A percentile compares a stretch with the other conserved stretches of the same genome.
Evolutionary conservation across 202 grass and related monocot species (phyloP).

Genomic region (Digitaria exilis): DNA sequence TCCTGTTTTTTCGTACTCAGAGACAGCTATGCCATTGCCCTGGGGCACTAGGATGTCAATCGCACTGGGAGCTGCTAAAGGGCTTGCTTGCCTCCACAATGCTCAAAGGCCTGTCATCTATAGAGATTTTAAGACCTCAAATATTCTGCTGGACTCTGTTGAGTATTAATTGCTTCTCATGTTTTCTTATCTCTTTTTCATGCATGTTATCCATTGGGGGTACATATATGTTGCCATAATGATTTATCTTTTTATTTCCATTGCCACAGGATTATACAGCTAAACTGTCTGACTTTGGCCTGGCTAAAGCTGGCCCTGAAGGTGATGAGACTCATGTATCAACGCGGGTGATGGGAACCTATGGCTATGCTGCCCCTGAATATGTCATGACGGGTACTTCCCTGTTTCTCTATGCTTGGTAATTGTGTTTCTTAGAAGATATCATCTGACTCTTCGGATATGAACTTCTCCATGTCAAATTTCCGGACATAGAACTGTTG

Average conservation of each 20-base stretch:
- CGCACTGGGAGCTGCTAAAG: constrained; percentile 95
- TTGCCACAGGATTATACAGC: constrained; percentile 86
- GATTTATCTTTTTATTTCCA: constrained; percentile 37
- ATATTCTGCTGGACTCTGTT: constrained; percentile 99
- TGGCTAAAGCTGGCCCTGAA: constrained; percentile 96
- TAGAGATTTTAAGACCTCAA: constrained; percentile 99
- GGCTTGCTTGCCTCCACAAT: constrained; percentile 92
- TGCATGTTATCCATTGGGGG: not conserved
- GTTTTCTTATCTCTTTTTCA: constrained; percentile 13
- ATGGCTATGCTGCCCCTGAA: constrained; percentile 97
- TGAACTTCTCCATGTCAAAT: constrained; percentile 8
- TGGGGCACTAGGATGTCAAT: constrained; percentile 99
- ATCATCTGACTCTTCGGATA: not conserved
- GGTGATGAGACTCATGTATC: constrained; percentile 98
- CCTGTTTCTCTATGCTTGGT: constrained; percentile 13
- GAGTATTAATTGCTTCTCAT: constrained; percentile 47
- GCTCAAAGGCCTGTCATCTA: constrained; percentile 94
- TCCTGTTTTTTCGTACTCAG: constrained; percentile 44
- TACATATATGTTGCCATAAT: constrained; percentile 22
- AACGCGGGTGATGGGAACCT: constrained; percentile 97
- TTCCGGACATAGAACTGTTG: constrained; percentile 1
- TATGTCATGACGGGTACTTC: constrained; percentile 97
- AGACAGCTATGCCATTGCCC: constrained; percentile 72
- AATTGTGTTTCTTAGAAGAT: constrained; percentile 1
- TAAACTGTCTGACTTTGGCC: constrained; percentile 95